phyloP scores from a whole-genome alignment of 768 basidiomycete genomes.

The Tubosaeta sp. region DNA sequence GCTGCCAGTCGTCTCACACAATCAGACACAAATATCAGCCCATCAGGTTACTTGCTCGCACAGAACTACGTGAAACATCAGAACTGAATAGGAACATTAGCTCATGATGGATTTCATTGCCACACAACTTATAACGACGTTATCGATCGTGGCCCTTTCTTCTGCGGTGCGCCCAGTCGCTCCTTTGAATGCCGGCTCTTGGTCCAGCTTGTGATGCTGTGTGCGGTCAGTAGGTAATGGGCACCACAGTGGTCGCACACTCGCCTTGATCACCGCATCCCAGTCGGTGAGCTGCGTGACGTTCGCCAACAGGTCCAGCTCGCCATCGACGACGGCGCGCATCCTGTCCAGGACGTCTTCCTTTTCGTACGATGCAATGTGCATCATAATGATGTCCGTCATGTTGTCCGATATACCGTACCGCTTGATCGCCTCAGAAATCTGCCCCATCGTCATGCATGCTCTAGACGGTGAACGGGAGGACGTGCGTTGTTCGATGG shows the following conservation, averaged over 20 bases:
- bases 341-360: conserved; percentile 50
- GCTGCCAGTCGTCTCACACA: conserved; percentile 13
- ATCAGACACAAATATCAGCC: conserved; percentile 14
- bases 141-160: conserved; percentile 47
- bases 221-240: not conserved
- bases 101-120: conserved; percentile 71
- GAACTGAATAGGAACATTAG: not conserved
- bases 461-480: not conserved
- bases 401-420: conserved; percentile 77
- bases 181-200: conserved; percentile 41
- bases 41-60: not conserved
- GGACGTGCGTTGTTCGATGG: conserved; percentile 76
- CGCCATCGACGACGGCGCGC: conserved; percentile 55
- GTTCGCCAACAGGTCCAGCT: conserved; percentile 42
- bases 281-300: conserved; percentile 61
- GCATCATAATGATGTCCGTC: conserved; percentile 66
- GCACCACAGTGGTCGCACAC: conserved; percentile 7
- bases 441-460: conserved; percentile 42
- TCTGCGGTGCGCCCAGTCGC: conserved; percentile 29
- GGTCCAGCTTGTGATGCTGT: conserved; percentile 69
- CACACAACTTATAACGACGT: conserved; percentile 71
- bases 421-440: conserved; percentile 80
- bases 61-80: not conserved
- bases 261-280: conserved; percentile 68
- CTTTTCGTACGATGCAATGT: conserved; percentile 45